Evolutionary conservation across 345 rosid species (phyloP).

Genomic region (Rhodomyrtus tomentosa): DNA sequence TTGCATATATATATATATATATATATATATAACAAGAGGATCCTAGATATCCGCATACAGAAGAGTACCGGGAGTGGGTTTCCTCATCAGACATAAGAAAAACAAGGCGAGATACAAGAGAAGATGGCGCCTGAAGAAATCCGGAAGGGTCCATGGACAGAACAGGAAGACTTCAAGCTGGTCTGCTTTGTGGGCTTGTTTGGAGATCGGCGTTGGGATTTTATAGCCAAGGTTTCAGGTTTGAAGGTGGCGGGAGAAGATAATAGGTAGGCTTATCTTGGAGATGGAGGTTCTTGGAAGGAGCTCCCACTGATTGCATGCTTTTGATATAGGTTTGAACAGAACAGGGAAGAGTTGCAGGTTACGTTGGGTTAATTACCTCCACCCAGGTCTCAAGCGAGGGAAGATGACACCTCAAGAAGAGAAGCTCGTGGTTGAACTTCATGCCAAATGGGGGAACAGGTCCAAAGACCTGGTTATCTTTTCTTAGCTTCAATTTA

Average conservation of each 20-base stretch:
- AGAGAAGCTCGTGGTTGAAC: conserved; percentile 84
- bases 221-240: conserved; percentile 99
- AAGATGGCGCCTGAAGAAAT: conserved; percentile 52
- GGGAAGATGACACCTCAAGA: conserved; percentile 96
- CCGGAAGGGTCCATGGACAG: conserved; percentile 99
- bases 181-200: conserved; percentile 82
- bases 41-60: conserved; percentile 17
- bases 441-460: conserved; percentile 93
- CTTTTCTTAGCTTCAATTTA: not conserved
- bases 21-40: conserved; percentile 26
- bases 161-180: conserved; percentile 80
- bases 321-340: conserved; percentile 96
- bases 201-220: conserved; percentile 99
- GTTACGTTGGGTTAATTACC: conserved; percentile 97
- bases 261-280: conserved; percentile 60
- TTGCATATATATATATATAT: conserved; percentile 25
- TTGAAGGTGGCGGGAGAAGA: conserved; percentile 99
- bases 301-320: conserved; percentile 50
- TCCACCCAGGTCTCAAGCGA: conserved; percentile 95
- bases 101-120: conserved; percentile 9
- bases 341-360: conserved; percentile 99
- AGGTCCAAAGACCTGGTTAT: conserved; percentile 34
- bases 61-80: conserved; percentile 7
- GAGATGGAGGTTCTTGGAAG: conserved; percentile 40
- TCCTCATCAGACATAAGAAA: not conserved